Percentiles rank a stretch among this genome's conserved stretches.
phyloP scores from a whole-genome alignment of 495 filamentous ascomycete genomes.

The Xylaria intraflava region DNA sequence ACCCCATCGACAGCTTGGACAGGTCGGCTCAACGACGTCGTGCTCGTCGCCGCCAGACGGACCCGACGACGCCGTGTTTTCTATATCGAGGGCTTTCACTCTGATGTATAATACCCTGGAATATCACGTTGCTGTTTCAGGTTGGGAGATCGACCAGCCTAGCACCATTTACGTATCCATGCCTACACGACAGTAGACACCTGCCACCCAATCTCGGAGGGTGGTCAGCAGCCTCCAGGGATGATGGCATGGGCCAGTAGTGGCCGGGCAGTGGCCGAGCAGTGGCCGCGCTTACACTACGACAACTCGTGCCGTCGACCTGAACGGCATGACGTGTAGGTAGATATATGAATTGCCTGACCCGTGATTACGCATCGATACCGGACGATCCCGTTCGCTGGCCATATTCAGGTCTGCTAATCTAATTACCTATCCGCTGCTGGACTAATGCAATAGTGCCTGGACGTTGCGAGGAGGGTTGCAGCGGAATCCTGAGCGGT shows the following conservation, averaged over 20 bases:
- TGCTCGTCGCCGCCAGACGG: neutral
- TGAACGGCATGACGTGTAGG: too few species aligned
- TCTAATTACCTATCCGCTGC: neutral
- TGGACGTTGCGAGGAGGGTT: neutral
- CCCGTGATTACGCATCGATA: too few species aligned
- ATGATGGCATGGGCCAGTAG: too few species aligned
- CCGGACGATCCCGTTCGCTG: constrained; percentile 5
- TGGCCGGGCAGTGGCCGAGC: too few species aligned
- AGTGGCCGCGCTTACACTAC: constrained; percentile 3
- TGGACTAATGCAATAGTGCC: neutral
- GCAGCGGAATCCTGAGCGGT: neutral
- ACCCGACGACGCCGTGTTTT: neutral
- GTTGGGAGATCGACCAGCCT: constrained; percentile 1
- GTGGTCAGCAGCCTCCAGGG: constrained; percentile 6
- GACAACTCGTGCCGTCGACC: too few species aligned
- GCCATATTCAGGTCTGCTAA: neutral
- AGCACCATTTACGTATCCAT: too few species aligned
- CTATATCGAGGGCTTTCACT: too few species aligned
- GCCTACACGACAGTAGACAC: too few species aligned
- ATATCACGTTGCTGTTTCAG: constrained; percentile 1
- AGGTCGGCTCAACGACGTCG: too few species aligned
- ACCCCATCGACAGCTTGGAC: constrained; percentile 3
- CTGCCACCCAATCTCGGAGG: too few species aligned
- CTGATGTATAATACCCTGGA: too few species aligned
- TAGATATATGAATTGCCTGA: too few species aligned